phyloP scores from a whole-genome alignment of 129 eudicot genomes.

The Gnaphalium uliginosum region DNA sequence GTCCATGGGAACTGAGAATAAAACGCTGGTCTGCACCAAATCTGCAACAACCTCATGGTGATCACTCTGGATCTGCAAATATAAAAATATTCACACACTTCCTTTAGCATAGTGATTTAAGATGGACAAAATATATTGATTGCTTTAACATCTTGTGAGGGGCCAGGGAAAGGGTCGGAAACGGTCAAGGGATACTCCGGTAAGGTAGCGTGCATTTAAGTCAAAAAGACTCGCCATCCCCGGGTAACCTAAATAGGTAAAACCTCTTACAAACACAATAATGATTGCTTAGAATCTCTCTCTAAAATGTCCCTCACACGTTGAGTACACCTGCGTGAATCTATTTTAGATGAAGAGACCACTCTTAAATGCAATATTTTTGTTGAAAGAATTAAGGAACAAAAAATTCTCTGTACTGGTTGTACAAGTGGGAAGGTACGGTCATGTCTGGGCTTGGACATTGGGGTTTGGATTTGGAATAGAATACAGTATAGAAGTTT shows the following conservation, averaged over 20 bases:
- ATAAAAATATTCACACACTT: slow-evolving; percentile 9
- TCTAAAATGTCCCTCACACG: background rate
- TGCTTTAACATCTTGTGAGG: background rate
- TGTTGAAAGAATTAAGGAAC: background rate
- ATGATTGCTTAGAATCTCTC: background rate
- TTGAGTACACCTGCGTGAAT: background rate
- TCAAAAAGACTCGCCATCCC: too few relatives aligned
- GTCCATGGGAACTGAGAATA: slow-evolving; percentile 93
- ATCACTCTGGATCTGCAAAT: slow-evolving; percentile 82
- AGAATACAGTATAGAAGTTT: background rate
- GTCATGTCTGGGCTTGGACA: background rate
- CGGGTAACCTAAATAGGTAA: too few relatives aligned
- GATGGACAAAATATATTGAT: background rate
- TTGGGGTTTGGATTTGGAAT: too few relatives aligned
- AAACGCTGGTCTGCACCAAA: slow-evolving; percentile 88
- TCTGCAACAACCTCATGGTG: slow-evolving; percentile 96
- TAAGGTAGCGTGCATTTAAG: too few relatives aligned
- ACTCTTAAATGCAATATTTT: background rate
- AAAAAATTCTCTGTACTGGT: background rate
- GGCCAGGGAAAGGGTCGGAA: too few relatives aligned
- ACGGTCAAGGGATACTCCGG: too few relatives aligned
- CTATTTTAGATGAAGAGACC: background rate
- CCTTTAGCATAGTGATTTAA: slow-evolving; percentile 3
- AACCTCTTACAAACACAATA: too few relatives aligned
- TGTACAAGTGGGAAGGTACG: background rate